Evolutionary conservation across 768 basidiomycete species (phyloP).

Genomic region (Boletus edulis): DNA sequence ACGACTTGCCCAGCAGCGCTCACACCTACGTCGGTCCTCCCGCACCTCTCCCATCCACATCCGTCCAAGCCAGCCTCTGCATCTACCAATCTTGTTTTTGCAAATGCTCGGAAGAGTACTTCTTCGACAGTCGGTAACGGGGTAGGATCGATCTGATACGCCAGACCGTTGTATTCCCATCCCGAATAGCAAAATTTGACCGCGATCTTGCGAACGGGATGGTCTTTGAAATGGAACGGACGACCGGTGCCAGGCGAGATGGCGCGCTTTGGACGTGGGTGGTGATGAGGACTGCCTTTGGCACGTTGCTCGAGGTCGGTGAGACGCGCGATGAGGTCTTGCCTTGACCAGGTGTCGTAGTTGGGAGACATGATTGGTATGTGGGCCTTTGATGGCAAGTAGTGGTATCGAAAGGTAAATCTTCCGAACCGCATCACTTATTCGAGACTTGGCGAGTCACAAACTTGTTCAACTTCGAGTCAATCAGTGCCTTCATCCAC

Average conservation of each 20-base stretch:
- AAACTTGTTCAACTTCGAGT: no score
- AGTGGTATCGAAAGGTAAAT: conserved; percentile 33
- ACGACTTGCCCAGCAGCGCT: conserved; percentile 93
- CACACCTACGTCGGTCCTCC: conserved; percentile 93
- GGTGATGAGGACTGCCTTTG: background rate
- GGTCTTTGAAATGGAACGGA: conserved; percentile 60
- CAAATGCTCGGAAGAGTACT: conserved; percentile 77
- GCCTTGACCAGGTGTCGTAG: conserved; percentile 49
- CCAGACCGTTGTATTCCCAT: conserved; percentile 88
- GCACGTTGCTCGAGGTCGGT: background rate
- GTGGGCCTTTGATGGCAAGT: conserved; percentile 27
- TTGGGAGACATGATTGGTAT: conserved; percentile 36
- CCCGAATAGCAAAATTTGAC: conserved; percentile 92
- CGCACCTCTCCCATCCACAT: conserved; percentile 89
- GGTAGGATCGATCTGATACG: conserved; percentile 68
- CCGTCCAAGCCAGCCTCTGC: conserved; percentile 72
- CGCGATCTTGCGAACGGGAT: conserved; percentile 87
- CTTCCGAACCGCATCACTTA: no score
- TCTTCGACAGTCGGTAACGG: conserved; percentile 90
- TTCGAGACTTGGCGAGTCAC: background rate
- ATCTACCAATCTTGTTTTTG: conserved; percentile 76
- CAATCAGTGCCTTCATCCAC: no score
- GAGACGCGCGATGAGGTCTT: conserved; percentile 5
- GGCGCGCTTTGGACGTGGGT: conserved; percentile 6
- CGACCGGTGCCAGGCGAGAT: conserved; percentile 27